Percentiles rank a stretch among this genome's conserved stretches.
Conservation (phyloP, 2,329 filamentous ascomycete genomes). For the Macrophomina phaseolina region DNA sequence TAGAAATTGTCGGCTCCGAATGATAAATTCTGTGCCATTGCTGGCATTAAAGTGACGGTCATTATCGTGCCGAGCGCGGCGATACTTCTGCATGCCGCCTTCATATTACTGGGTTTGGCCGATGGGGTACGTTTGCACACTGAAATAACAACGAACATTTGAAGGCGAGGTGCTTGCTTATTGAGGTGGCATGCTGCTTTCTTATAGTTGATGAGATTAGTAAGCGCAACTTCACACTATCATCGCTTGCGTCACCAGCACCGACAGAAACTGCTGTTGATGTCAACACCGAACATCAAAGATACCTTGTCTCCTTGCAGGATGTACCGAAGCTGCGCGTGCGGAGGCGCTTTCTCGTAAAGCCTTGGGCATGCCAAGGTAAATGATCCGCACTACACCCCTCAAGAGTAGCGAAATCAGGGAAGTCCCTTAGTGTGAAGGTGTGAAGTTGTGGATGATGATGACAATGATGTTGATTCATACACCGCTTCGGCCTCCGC, state of each 20-base stretch:
- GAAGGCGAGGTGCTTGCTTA: not conserved
- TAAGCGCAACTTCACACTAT: not conserved
- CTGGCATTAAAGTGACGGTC: not conserved
- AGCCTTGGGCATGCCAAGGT: not conserved
- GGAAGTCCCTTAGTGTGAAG: not conserved
- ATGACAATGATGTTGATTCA: too few relatives aligned
- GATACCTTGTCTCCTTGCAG: not conserved
- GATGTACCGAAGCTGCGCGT: not conserved
- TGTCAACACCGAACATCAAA: not conserved
- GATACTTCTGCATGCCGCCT: not conserved
- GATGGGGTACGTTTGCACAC: not conserved
- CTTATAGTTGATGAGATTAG: not conserved
- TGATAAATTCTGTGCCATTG: slow-evolving; percentile 29
- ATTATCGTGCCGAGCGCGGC: not conserved
- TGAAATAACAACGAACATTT: not conserved
- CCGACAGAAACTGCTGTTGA: not conserved
- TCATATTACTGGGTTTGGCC: not conserved
- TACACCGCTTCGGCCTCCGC: too few relatives aligned
- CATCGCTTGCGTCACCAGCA: not conserved
- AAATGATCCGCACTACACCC: too few relatives aligned
- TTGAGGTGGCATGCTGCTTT: not conserved
- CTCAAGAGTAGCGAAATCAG: not conserved
- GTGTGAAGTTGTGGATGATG: not conserved
- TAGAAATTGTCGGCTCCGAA: slow-evolving; percentile 33
- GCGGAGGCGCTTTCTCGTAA: not conserved